A percentile compares a stretch with the other conserved stretches of the same genome.
These are phyloP conservation scores for Debaryomycetaceae sp. DNA, from an alignment of 1,139 yeast species.

Conservation along the genomic window DNA sequence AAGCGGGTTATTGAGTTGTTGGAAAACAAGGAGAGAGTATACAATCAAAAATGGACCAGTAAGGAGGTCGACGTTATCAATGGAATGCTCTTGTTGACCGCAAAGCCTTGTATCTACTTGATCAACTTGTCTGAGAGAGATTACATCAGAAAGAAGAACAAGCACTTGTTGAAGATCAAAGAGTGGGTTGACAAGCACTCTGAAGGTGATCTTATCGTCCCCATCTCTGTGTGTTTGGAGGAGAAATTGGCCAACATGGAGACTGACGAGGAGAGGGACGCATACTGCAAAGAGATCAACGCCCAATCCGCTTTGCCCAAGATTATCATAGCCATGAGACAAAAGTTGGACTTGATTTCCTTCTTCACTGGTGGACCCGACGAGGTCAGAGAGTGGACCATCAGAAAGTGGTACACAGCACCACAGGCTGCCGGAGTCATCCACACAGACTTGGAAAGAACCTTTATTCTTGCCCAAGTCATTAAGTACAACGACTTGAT, in stretches of 20 bases:
- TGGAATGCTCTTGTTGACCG: constrained; percentile 83
- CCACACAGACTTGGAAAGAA: constrained; percentile 58
- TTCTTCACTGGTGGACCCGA: constrained; percentile 84
- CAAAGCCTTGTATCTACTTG: constrained; percentile 93
- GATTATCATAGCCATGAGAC: constrained; percentile 80
- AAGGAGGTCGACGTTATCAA: constrained; percentile 91
- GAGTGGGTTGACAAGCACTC: constrained; percentile 95
- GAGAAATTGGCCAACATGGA: constrained; percentile 89
- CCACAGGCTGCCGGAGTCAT: constrained; percentile 90
- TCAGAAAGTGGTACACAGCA: constrained; percentile 79
- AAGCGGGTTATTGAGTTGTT: constrained; percentile 70
- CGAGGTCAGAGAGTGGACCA: constrained; percentile 88
- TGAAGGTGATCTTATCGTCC: constrained; percentile 93
- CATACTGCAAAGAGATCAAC: constrained; percentile 82
- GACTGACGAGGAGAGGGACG: constrained; percentile 87
- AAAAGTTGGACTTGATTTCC: constrained; percentile 75
- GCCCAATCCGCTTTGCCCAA: constrained; percentile 86
- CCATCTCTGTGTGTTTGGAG: constrained; percentile 89
- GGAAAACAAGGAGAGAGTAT: constrained; percentile 85
- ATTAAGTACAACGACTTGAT: constrained; percentile 52
- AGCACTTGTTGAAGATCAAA: constrained; percentile 84
- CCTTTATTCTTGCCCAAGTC: constrained; percentile 49
- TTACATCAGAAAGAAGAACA: constrained; percentile 95
- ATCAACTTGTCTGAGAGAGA: constrained; percentile 93
- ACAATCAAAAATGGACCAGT: constrained; percentile 83